A percentile compares a stretch with the other conserved stretches of the same genome.
These are phyloP conservation scores for Trichoderma gamsii DNA, from an alignment of 495 filamentous ascomycete species.

Conservation along the genomic window DNA sequence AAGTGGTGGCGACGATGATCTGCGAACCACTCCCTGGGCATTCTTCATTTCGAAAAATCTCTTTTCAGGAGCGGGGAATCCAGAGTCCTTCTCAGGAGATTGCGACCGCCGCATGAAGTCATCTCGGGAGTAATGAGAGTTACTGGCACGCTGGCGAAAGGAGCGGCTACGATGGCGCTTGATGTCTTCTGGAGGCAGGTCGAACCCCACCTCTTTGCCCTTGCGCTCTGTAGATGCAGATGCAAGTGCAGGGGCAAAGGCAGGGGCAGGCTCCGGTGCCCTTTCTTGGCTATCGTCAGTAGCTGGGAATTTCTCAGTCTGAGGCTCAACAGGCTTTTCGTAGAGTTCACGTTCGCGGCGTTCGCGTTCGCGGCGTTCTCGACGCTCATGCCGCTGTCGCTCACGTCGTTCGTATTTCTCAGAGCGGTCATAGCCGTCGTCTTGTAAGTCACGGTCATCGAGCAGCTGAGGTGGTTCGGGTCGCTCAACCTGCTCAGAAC, in stretches of 20 bases:
- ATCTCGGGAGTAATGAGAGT: background rate
- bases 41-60: conserved; percentile 27
- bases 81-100: conserved; percentile 20
- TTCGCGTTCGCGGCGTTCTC: conserved; percentile 1
- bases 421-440: background rate
- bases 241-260: background rate
- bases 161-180: conserved; percentile 8
- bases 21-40: conserved; percentile 20
- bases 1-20: conserved; percentile 1
- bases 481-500: background rate
- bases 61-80: conserved; percentile 21
- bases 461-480: background rate
- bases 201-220: conserved; percentile 9
- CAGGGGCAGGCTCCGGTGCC: background rate
- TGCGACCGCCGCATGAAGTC: background rate
- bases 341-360: background rate
- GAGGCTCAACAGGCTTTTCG: conserved; percentile 18
- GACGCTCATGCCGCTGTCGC: conserved; percentile 4
- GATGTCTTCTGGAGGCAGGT: background rate
- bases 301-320: background rate
- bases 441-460: background rate
- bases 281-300: background rate
- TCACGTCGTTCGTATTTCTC: conserved; percentile 1
- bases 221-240: background rate
- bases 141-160: background rate